phyloP scores from a whole-genome alignment of 176 grass and related monocot genomes.

The Paspalum notatum region DNA sequence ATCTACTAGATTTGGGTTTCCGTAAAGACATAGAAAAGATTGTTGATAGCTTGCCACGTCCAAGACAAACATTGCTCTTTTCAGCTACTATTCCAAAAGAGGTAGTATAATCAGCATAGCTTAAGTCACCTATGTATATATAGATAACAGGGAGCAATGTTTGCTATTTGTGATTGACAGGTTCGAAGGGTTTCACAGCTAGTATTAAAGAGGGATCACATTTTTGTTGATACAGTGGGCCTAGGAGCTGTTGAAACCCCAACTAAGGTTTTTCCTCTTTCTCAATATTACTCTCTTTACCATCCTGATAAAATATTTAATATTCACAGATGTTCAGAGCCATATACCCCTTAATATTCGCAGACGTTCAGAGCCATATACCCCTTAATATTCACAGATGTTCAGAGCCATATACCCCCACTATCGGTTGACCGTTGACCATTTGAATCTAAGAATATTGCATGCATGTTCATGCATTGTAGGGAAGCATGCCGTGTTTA shows the following conservation, averaged over 20 bases:
- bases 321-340: conserved; percentile 11
- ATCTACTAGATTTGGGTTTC: conserved; percentile 93
- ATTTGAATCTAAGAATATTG: conserved; percentile 29
- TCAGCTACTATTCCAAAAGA: conserved; percentile 95
- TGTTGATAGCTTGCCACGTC: conserved; percentile 91
- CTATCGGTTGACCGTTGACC: not conserved
- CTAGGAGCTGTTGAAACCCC: conserved; percentile 79
- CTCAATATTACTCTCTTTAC: not conserved
- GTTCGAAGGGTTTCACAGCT: conserved; percentile 91
- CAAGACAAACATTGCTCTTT: conserved; percentile 85
- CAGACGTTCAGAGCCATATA: conserved; percentile 14
- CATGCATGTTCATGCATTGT: not conserved
- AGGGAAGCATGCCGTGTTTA: not conserved
- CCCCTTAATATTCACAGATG: not conserved
- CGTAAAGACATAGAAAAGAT: conserved; percentile 94
- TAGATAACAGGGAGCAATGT: conserved; percentile 25
- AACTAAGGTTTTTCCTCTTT: conserved; percentile 63
- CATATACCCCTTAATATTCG: not conserved
- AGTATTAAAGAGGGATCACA: conserved; percentile 87
- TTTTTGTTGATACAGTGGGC: conserved; percentile 90
- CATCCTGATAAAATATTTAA: conserved; percentile 13
- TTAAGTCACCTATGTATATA: not conserved
- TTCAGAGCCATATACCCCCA: not conserved
- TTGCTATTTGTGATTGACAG: conserved; percentile 48
- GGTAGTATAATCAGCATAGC: conserved; percentile 50